Base-by-base conservation (phyloP, 768 basidiomycete species). In the Suillus discolor region DNA sequence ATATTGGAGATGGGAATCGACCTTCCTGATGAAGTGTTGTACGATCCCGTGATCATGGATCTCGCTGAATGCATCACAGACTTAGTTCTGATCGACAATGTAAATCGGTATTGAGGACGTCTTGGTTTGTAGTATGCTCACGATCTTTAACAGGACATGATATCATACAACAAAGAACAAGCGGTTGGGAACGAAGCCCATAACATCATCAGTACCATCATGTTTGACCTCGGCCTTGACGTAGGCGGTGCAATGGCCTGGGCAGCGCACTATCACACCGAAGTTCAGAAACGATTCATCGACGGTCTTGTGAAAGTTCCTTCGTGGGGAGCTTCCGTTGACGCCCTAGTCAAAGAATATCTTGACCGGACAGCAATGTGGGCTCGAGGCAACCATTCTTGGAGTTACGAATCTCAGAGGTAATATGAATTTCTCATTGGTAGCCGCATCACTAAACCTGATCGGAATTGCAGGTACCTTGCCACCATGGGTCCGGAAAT, bases 91-190 rank as follows among this genome's bases (percentile, higher is more conserved):
- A 65, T 73, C 8, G 65, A 66, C 57, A 77, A 75, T 60, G 75
- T 70, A 34, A 65, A 63, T 69, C 13, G 20, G n/a, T 57, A n/a
- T n/a, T 8, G n/a, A 36, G 13, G 55, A 34, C 6, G n/a, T 38
- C 12, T n/a, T 57, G n/a, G 31, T n/a, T 36, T 36, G 9, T 1
- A 57, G 53, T n/a, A 41, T 18, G 25, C 25, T 44, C 34, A 20
- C 39, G 11, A 25, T 8, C 31, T 42, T 28, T 15, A 31, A 23
- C 57, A 78, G 80, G 80, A 81, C 54, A 62, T 80, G 20, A 72
- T 66, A 39, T 80, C 80, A 0, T 79, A 76, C 67, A 78, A 75
- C 62, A 67, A 71, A 23, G 80, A 81, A 62, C 75, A 78, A 64
- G 75, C 74, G 13, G 62, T 67, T 1, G 79, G 78, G 11, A 71